Conservation (phyloP, 805 yeast species). For the Hanseniaspora pseudoguilliermondii region DNA sequence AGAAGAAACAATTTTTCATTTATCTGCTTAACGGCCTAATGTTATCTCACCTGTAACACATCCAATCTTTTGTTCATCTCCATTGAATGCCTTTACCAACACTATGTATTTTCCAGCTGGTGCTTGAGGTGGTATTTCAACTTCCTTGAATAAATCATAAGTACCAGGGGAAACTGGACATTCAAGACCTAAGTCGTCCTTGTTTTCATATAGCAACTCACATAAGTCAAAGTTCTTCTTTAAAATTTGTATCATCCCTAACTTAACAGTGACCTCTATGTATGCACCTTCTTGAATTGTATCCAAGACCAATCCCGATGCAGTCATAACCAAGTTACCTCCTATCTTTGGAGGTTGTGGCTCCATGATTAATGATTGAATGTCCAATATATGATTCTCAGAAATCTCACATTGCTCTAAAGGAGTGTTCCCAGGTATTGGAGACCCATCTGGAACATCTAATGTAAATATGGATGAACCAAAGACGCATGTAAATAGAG, state of each 20-base stretch:
- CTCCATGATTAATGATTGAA: constrained; percentile 44
- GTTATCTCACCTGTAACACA: constrained; percentile 67
- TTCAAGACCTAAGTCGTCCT: constrained; percentile 41
- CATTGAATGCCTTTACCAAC: constrained; percentile 79
- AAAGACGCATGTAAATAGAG: not conserved
- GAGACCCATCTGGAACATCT: constrained; percentile 29
- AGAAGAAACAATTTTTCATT: no score
- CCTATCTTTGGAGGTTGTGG: constrained; percentile 92
- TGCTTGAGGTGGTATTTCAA: constrained; percentile 78
- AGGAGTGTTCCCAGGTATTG: constrained; percentile 88
- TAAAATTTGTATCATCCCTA: constrained; percentile 79
- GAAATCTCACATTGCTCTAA: constrained; percentile 59
- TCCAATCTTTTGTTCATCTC: constrained; percentile 57
- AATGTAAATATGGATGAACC: not conserved
- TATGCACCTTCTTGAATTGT: constrained; percentile 74
- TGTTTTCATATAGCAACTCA: constrained; percentile 66
- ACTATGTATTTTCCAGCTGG: constrained; percentile 92
- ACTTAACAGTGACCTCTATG: constrained; percentile 83
- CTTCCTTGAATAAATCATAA: constrained; percentile 52
- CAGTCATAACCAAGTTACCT: constrained; percentile 64
- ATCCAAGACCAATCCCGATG: constrained; percentile 48
- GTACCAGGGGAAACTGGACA: constrained; percentile 73
- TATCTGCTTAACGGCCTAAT: constrained; percentile 25
- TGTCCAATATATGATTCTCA: constrained; percentile 48
- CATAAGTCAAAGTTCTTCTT: constrained; percentile 89